Conservation (phyloP, 78 protist species). For the Salpingoeca rosetta region DNA sequence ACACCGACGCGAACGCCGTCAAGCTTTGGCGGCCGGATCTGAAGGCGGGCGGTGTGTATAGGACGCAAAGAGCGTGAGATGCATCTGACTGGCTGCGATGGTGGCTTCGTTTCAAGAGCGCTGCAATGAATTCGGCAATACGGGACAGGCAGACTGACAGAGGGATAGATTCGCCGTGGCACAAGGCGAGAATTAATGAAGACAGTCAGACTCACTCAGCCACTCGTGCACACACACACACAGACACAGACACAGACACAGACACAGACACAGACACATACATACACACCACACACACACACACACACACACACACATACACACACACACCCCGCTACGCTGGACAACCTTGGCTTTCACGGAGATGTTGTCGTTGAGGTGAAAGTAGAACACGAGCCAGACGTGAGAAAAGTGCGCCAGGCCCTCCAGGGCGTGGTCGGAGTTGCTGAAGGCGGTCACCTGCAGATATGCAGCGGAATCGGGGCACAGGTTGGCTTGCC, state of each 20-base stretch:
- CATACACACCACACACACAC: neutral
- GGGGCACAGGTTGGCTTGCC: constrained; percentile 45
- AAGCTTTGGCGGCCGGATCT: constrained; percentile 9
- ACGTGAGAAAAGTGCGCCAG: constrained; percentile 55
- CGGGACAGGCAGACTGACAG: too few species aligned
- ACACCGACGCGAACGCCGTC: constrained; percentile 21
- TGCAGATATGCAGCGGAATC: constrained; percentile 15
- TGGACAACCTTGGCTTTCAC: neutral
- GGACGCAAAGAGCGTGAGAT: too few species aligned
- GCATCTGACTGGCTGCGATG: too few species aligned
- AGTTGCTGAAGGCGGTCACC: constrained; percentile 16
- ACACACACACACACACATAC: neutral
- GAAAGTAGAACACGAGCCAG: constrained; percentile 57
- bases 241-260: neutral
- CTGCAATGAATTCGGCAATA: too few species aligned
- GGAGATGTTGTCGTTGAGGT: constrained; percentile 26
- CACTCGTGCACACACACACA: too few species aligned
- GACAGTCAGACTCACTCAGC: too few species aligned
- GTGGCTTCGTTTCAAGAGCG: too few species aligned
- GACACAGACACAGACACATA: neutral
- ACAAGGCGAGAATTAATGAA: too few species aligned
- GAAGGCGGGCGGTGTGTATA: too few species aligned
- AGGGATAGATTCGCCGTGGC: too few species aligned
- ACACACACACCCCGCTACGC: neutral
- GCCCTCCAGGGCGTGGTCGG: constrained; percentile 20